Base-by-base conservation (phyloP, 305 asterid species). In the Andrographis paniculata region DNA sequence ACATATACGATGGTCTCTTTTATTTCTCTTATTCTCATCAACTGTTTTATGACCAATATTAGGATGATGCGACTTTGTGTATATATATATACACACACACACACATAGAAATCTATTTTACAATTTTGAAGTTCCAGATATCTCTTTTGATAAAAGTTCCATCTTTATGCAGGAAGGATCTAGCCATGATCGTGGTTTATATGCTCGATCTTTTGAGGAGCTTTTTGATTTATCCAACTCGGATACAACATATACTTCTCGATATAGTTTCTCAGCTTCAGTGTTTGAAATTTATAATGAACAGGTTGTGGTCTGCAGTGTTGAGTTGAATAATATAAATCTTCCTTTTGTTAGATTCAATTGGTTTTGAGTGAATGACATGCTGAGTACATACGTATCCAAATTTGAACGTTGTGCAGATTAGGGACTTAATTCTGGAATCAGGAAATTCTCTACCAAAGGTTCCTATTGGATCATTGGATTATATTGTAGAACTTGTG, bases 131-230 rank as follows among this genome's bases (percentile, higher is more conserved):
- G 24, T 54, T 40, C 45, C 27, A 59, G 48, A 19, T 53, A 36
- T 54, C 47, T 62, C 53, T 64, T 55, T 42, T 73, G 61, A 65
- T 58, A 27, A 41, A 50, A 23, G 28, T 53, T 6, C 50, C 33
- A 43, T 63, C 57, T 58, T 65, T 67, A 36, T 58, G 76, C 95
- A 92, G 99, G 99, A 87, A 76, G 99, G 99, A 76, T 84, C 97
- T 65, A 78, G 78, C 73, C 94, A 81, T 66, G 97, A 92, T 72
- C 95, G 99, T 63, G 97, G 97, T 66, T 69, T 92, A 60, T 87
- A 92, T 68, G 91, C 82, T 46, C 91, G 99, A 50, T 81, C 86
- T 56, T 92, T 84, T 69, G 99, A 92, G 81, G 97, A 92, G 84
- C 94, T 92, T 50, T 92, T 92, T 72, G 97, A 92, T 74, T 68